Percentiles rank a stretch among this genome's conserved stretches.
These are phyloP conservation scores for Heteromeles arbutifolia DNA, from an alignment of 306 rosid species.

Conservation along the genomic window DNA sequence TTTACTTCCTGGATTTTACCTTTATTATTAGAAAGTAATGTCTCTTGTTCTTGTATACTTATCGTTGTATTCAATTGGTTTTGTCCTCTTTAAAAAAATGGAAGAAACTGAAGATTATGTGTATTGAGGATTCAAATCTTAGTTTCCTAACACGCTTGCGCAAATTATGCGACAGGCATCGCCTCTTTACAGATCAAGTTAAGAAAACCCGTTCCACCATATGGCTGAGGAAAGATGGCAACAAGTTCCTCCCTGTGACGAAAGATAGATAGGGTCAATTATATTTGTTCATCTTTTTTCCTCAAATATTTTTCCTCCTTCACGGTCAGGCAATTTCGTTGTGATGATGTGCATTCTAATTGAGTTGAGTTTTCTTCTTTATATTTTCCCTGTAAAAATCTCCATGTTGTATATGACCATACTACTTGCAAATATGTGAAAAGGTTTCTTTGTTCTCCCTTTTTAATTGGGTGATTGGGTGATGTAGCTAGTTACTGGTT, in stretches of 20 bases:
- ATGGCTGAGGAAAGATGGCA: slow-evolving; percentile 76
- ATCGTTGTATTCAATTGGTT: background rate
- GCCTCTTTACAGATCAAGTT: slow-evolving; percentile 59
- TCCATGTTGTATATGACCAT: background rate
- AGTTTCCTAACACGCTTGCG: slow-evolving; percentile 19
- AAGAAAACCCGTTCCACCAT: slow-evolving; percentile 81
- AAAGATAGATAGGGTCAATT: slow-evolving; percentile 20
- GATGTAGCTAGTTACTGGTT: background rate
- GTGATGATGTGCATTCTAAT: background rate
- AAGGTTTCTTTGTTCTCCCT: background rate
- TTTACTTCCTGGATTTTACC: background rate
- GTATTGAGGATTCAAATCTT: background rate
- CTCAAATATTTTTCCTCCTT: background rate
- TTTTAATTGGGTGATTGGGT: background rate
- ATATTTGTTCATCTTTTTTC: background rate
- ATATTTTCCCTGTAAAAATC: background rate
- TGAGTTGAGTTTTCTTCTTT: background rate
- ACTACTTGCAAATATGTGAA: background rate
- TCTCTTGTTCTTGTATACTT: background rate
- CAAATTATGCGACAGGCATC: slow-evolving; percentile 46
- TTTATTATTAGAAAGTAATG: background rate
- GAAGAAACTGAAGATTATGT: background rate
- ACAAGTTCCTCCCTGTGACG: slow-evolving; percentile 49
- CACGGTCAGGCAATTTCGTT: slow-evolving; percentile 2
- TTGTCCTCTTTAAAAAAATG: background rate